These are phyloP conservation scores for Delonix regia DNA, from an alignment of 306 rosid species.

Conservation along the genomic window DNA sequence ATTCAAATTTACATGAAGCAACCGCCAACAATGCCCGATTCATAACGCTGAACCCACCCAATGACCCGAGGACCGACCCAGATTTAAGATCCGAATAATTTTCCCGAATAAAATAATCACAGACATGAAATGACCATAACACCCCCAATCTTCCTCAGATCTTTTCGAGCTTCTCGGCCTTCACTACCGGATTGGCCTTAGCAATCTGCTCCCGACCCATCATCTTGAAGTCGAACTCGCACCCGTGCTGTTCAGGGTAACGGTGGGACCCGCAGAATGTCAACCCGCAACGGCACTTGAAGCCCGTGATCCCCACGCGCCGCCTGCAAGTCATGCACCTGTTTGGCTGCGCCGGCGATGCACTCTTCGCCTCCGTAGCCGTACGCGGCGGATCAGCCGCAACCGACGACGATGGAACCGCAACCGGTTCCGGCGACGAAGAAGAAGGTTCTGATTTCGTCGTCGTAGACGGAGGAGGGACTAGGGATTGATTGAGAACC, in stretches of 20 bases:
- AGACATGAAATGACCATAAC: conserved; percentile 37
- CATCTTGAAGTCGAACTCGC: conserved; percentile 74
- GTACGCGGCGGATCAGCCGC: background rate
- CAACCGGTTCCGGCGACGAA: background rate
- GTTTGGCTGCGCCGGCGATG: conserved; percentile 10
- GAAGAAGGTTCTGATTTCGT: background rate
- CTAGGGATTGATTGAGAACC: conserved; percentile 60
- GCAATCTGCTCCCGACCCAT: conserved; percentile 81
- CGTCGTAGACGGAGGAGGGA: conserved; percentile 20
- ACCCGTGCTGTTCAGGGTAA: conserved; percentile 78
- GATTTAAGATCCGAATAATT: background rate
- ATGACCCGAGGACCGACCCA: conserved; percentile 29
- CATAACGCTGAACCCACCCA: background rate
- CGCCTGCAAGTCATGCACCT: conserved; percentile 65
- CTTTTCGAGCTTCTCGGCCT: conserved; percentile 70
- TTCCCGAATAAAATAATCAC: background rate
- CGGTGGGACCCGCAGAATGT: conserved; percentile 77
- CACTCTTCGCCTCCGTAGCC: background rate
- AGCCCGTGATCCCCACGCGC: conserved; percentile 92
- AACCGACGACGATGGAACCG: background rate
- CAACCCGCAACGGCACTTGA: conserved; percentile 80
- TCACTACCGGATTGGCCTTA: conserved; percentile 81
- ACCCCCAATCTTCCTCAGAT: conserved; percentile 55
- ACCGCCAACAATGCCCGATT: background rate
- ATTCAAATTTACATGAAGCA: conserved; percentile 26